These are phyloP conservation scores for Saccharomycopsis sp. DNA, from an alignment of 805 yeast genomes.

Conservation along the genomic window DNA sequence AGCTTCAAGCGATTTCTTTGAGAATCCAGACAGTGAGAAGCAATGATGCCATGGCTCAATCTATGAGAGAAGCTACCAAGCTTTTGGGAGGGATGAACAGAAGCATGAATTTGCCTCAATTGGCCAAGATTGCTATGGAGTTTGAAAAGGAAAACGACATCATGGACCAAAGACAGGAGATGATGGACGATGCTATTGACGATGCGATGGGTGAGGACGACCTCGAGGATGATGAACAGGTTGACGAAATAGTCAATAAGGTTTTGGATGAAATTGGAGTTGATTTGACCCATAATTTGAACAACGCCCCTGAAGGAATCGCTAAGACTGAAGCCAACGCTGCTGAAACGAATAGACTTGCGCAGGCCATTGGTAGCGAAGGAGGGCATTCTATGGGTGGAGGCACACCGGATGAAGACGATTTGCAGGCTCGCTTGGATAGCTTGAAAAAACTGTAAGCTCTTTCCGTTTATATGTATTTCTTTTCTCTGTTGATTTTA, in stretches of 20 bases:
- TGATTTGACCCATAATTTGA: constrained; percentile 51
- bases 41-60: constrained; percentile 89
- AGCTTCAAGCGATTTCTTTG: constrained; percentile 87
- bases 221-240: constrained; percentile 79
- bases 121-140: constrained; percentile 87
- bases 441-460: constrained; percentile 52
- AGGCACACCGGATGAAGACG: constrained; percentile 53
- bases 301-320: constrained; percentile 38
- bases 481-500: not conserved
- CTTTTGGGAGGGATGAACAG: constrained; percentile 81
- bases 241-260: constrained; percentile 83
- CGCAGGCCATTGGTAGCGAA: constrained; percentile 47
- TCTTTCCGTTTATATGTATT: not conserved
- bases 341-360: constrained; percentile 35
- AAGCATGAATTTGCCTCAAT: constrained; percentile 83
- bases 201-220: constrained; percentile 92
- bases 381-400: constrained; percentile 26
- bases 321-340: constrained; percentile 23
- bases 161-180: constrained; percentile 98
- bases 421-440: constrained; percentile 80
- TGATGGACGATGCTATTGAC: constrained; percentile 97
- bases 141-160: constrained; percentile 90
- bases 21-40: constrained; percentile 88
- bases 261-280: constrained; percentile 96
- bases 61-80: constrained; percentile 91